Conservation (phyloP, 495 filamentous ascomycete genomes). For the Xylaria grammica region DNA sequence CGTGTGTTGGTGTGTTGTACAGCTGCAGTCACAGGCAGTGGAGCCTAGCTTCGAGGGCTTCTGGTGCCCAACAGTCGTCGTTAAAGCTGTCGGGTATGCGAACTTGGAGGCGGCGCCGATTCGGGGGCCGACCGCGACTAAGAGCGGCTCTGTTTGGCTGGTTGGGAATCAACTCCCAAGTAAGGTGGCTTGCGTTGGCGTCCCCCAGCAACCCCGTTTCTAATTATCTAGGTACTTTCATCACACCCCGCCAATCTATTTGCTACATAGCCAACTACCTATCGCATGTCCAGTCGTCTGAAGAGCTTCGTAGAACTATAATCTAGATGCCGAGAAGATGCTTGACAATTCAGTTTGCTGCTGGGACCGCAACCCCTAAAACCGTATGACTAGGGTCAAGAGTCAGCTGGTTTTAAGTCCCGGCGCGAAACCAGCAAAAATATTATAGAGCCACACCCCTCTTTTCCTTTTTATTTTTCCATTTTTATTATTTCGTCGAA, state of each 20-base stretch:
- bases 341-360: background rate
- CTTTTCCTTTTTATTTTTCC: no score
- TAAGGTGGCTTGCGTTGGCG: slow-evolving; percentile 31
- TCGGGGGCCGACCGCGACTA: slow-evolving; percentile 34
- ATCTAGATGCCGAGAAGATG: background rate
- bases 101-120: slow-evolving; percentile 31
- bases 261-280: no score
- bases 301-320: background rate
- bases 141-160: slow-evolving; percentile 32
- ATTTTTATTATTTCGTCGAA: background rate
- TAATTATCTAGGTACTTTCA: slow-evolving; percentile 8
- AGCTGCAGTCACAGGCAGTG: slow-evolving; percentile 44
- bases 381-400: background rate
- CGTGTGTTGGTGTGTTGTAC: slow-evolving; percentile 55
- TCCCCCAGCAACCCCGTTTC: slow-evolving; percentile 17
- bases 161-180: slow-evolving; percentile 33
- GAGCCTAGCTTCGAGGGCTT: slow-evolving; percentile 51
- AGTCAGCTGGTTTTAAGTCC: slow-evolving; percentile 13
- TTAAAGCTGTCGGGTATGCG: slow-evolving; percentile 38
- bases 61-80: slow-evolving; percentile 52
- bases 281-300: slow-evolving; percentile 2
- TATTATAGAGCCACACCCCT: slow-evolving; percentile 12
- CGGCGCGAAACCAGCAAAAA: slow-evolving; percentile 8
- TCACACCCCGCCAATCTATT: slow-evolving; percentile 12
- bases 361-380: background rate